phyloP scores from a whole-genome alignment of 164 flowering plant species.

The Chloranthus sessilifolius region DNA sequence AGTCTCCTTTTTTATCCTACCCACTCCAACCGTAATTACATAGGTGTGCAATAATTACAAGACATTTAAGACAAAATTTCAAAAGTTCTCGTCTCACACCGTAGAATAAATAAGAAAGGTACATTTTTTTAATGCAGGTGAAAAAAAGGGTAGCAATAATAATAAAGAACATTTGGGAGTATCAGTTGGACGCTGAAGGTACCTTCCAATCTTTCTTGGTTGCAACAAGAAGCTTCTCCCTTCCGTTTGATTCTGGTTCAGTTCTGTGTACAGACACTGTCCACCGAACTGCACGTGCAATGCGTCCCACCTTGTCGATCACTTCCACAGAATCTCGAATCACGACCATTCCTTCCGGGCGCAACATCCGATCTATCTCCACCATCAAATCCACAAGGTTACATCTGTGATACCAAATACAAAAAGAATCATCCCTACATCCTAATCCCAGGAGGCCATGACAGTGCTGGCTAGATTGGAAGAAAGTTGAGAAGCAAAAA shows the following conservation, averaged over 20 bases:
- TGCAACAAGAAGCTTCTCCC: conserved; percentile 78
- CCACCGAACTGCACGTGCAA: conserved; percentile 79
- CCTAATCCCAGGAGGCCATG: too few species aligned
- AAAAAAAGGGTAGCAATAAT: conserved; percentile 8
- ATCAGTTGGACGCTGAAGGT: conserved; percentile 43
- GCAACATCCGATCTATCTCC: conserved; percentile 83
- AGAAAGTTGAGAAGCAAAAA: too few species aligned
- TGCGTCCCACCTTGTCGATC: conserved; percentile 55
- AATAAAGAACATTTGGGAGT: conserved; percentile 8
- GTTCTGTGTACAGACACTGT: conserved; percentile 43
- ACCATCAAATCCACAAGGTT: conserved; percentile 86
- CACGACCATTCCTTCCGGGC: conserved; percentile 89
- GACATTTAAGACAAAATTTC: conserved; percentile 4
- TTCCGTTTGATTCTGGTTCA: conserved; percentile 73
- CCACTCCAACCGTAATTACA: too few species aligned
- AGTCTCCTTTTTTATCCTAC: too few species aligned
- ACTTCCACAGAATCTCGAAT: conserved; percentile 74
- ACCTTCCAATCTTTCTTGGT: conserved; percentile 63
- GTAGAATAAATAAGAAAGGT: not conserved
- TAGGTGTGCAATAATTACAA: conserved; percentile 4
- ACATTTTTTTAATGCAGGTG: conserved; percentile 3
- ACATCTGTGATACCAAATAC: conserved; percentile 48
- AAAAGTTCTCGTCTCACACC: not conserved
- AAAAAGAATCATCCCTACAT: conserved; percentile 5
- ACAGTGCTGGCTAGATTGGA: too few species aligned